Percentiles rank a stretch among this genome's conserved stretches.
Conservation (phyloP, 2,329 filamentous ascomycete species). For the Microcyclospora tardicrescens region DNA sequence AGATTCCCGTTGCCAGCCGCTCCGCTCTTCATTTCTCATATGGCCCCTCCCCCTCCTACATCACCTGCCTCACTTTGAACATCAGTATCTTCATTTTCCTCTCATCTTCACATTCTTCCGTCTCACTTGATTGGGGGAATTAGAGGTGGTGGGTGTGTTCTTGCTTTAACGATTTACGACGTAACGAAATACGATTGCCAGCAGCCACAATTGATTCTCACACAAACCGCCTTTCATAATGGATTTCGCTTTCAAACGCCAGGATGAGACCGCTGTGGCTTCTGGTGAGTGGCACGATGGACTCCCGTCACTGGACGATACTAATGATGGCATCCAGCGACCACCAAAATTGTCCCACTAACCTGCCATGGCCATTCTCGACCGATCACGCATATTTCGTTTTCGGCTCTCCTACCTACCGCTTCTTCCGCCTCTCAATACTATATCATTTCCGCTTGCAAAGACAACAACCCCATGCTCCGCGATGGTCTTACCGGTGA, state of each 20-base stretch:
- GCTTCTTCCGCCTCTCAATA: constrained; percentile 36
- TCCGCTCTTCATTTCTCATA: too few species aligned
- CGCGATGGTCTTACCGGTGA: constrained; percentile 91
- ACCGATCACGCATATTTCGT: constrained; percentile 81
- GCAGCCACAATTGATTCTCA: background rate
- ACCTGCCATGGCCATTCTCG: constrained; percentile 92
- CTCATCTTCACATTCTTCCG: background rate
- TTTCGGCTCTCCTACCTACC: constrained; percentile 56
- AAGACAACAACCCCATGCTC: constrained; percentile 97
- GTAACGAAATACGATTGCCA: background rate
- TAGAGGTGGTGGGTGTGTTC: background rate
- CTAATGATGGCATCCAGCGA: constrained; percentile 12
- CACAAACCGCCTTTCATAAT: constrained; percentile 8
- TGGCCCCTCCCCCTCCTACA: too few species aligned
- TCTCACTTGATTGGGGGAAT: background rate
- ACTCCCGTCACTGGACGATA: background rate
- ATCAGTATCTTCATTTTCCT: background rate
- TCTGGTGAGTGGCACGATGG: constrained; percentile 9
- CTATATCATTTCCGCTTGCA: constrained; percentile 70
- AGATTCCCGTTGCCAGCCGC: too few species aligned
- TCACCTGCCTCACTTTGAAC: too few species aligned
- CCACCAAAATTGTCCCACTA: constrained; percentile 61
- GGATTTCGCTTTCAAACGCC: constrained; percentile 24
- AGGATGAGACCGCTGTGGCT: constrained; percentile 20
- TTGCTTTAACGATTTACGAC: constrained; percentile 11